Evolutionary conservation across 1,284 basidiomycete genomes (phyloP), one percentile per base, ranked within the genome.

Genomic region (Cystobasidium pallidum): DNA sequence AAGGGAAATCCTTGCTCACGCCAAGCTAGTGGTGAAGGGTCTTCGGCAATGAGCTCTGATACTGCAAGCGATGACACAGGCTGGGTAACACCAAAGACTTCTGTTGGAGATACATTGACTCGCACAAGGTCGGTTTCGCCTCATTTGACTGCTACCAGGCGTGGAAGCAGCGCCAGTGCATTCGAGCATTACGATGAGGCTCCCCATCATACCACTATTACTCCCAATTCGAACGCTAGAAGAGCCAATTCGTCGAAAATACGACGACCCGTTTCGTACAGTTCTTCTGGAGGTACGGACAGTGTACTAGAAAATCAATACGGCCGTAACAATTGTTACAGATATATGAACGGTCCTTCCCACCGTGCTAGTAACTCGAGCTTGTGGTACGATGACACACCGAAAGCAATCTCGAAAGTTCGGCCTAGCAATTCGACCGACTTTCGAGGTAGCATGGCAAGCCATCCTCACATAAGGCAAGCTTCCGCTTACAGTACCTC

Each of bases 31-130:
- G 62, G 21, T 19, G 51, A 52, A 10, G 64, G 32, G 17, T 39
- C 34, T 49, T 66, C 67, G 15, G 58, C 43, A 34, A 58, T 45
- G n/a, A 70, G 55, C 47, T 70, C 67, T n/a, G 57, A 21, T 26
- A 58, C 43, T 19, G 52, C 45, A 30, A 70, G 67, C 43, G 67
- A 70, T 36, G 67, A 70, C 30, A 62, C 67, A 17, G 67, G 67
- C 55, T 70, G 67, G 67, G 34, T 58, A 17, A 70, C 67, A 10
- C 67, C 67, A 1, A 70, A 62, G 32, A 70, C 67, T 32, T 67
- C 66, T 19, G 62, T 45, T 64, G 62, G 62, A 8, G 62, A 64
- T 47, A 17, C 15, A 0, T 10, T 24, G 19, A 6, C 19, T 19
- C 24, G 62, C n/a, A 28, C 45, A 36, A 36, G 62, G 51, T 64